Conservation (phyloP, 257 asterid species). For the Nicotiana sylvestris region DNA sequence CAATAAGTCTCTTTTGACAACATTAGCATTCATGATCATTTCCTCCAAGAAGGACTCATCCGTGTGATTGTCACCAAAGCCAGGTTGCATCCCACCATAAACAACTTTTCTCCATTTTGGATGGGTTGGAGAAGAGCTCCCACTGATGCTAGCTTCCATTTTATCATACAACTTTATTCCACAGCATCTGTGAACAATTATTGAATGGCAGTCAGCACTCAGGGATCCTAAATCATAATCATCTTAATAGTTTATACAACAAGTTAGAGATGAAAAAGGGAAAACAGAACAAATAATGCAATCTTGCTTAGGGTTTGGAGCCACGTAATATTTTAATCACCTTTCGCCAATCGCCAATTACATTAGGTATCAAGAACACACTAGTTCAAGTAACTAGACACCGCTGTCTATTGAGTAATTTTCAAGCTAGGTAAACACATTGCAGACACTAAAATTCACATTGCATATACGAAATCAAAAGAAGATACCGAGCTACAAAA, state of each 20-base stretch:
- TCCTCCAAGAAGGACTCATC: constrained; percentile 83
- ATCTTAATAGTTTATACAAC: not conserved
- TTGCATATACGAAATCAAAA: not conserved
- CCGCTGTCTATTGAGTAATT: not conserved
- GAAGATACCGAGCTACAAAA: not conserved
- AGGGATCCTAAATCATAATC: not conserved
- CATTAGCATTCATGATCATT: constrained; percentile 97
- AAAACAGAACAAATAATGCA: not conserved
- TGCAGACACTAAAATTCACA: not conserved
- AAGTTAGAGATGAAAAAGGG: not conserved
- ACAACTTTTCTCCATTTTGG: constrained; percentile 83
- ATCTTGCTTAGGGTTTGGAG: not conserved
- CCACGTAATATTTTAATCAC: not conserved
- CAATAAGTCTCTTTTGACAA: constrained; percentile 72
- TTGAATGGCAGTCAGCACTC: not conserved
- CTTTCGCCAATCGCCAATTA: not conserved
- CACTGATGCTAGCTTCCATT: constrained; percentile 41
- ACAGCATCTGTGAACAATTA: not conserved
- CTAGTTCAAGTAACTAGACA: not conserved
- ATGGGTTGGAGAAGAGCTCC: constrained; percentile 34
- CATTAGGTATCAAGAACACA: not conserved
- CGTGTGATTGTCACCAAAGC: constrained; percentile 82
- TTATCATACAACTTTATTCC: constrained; percentile 8
- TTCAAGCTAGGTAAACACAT: not conserved
- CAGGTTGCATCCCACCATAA: constrained; percentile 94